phyloP scores from a whole-genome alignment of 495 filamentous ascomycete species.

The Cercophora scortea region DNA sequence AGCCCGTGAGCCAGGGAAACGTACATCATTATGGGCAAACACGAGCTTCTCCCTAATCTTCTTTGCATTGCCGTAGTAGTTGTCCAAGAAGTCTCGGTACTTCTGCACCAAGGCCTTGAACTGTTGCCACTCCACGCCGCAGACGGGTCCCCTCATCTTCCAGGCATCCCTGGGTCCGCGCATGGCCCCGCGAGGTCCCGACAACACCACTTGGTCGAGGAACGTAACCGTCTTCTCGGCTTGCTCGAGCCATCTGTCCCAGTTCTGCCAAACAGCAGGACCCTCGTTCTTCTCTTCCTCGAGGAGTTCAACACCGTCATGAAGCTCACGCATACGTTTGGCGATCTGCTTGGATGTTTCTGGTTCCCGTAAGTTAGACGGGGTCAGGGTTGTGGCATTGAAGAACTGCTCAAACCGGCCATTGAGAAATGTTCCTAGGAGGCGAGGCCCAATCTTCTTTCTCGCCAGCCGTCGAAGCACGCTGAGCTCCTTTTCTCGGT shows the following conservation, averaged over 20 bases:
- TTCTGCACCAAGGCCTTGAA: slow-evolving; percentile 71
- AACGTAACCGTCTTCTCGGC: slow-evolving; percentile 69
- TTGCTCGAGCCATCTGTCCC: slow-evolving; percentile 88
- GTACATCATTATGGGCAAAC: slow-evolving; percentile 95
- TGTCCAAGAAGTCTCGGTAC: slow-evolving; percentile 67
- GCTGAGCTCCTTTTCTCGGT: slow-evolving; percentile 80
- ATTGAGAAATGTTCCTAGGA: slow-evolving; percentile 91
- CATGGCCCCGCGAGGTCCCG: slow-evolving; percentile 12
- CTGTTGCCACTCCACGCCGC: slow-evolving; percentile 73
- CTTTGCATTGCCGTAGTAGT: slow-evolving; percentile 58
- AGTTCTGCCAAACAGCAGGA: slow-evolving; percentile 80
- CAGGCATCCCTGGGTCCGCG: slow-evolving; percentile 38
- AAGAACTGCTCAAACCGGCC: slow-evolving; percentile 96
- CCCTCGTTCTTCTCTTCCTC: slow-evolving; percentile 69
- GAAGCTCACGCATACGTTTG: slow-evolving; percentile 96
- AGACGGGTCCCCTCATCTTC: slow-evolving; percentile 67
- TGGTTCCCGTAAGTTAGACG: slow-evolving; percentile 67
- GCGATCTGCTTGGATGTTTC: slow-evolving; percentile 87
- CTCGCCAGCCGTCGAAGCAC: slow-evolving; percentile 80
- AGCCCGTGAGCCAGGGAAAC: slow-evolving; percentile 19
- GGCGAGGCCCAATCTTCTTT: slow-evolving; percentile 85
- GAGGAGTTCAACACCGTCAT: slow-evolving; percentile 84
- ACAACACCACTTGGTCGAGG: slow-evolving; percentile 59
- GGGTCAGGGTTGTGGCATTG: slow-evolving; percentile 69
- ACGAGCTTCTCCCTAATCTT: slow-evolving; percentile 68